Conservation (phyloP, 2,329 filamentous ascomycete genomes). For the Dryadomyces quercus-mongolicae region DNA sequence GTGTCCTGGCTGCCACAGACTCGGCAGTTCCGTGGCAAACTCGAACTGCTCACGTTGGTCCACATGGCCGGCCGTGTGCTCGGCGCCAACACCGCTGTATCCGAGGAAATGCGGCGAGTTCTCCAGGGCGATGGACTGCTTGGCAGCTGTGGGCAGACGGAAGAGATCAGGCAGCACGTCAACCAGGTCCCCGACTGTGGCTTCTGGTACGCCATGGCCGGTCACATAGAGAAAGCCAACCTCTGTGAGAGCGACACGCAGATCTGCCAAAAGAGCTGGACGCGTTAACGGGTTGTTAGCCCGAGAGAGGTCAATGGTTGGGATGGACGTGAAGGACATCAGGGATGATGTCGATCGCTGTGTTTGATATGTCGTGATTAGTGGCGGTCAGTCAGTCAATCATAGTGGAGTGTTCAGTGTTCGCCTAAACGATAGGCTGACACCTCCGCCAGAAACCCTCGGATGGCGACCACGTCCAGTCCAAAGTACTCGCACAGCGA, state of each 20-base stretch:
- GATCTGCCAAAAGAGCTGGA: slow-evolving; percentile 23
- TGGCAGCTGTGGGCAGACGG: slow-evolving; percentile 22
- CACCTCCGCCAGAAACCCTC: not conserved
- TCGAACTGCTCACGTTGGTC: slow-evolving; percentile 49
- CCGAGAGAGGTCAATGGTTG: slow-evolving; percentile 35
- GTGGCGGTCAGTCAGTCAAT: no score
- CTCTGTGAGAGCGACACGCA: slow-evolving; percentile 34
- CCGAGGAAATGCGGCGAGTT: slow-evolving; percentile 50
- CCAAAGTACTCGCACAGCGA: not conserved
- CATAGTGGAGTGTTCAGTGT: no score
- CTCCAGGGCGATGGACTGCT: slow-evolving; percentile 28
- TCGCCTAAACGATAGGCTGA: not conserved
- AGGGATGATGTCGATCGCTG: no score
- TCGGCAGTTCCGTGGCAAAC: slow-evolving; percentile 41
- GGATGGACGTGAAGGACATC: slow-evolving; percentile 22
- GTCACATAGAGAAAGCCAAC: slow-evolving; percentile 41
- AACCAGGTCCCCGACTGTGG: slow-evolving; percentile 24
- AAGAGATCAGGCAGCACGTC: slow-evolving; percentile 30
- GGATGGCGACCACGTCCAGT: not conserved
- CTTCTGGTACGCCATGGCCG: slow-evolving; percentile 31
- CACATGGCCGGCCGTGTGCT: slow-evolving; percentile 38
- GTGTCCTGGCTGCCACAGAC: slow-evolving; percentile 17
- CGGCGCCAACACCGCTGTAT: slow-evolving; percentile 41
- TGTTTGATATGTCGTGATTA: no score
- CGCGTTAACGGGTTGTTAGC: slow-evolving; percentile 22